These are phyloP conservation scores for Panicum hallii DNA, from an alignment of 202 grass and related monocot species.

Conservation along the genomic window DNA sequence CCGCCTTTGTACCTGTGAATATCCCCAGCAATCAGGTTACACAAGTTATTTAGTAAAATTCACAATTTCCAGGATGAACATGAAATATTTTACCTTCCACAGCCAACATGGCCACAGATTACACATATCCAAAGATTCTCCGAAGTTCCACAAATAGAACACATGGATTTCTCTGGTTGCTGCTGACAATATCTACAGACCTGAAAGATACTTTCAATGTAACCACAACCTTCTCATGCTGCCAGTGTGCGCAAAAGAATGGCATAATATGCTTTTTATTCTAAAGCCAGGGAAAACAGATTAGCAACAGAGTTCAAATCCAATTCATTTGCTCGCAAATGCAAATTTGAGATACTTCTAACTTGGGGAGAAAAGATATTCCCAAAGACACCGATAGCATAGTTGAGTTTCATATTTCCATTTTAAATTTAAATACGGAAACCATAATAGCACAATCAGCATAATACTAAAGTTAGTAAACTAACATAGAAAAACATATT, in stretches of 20 bases:
- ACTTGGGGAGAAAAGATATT: slow-evolving; percentile 21
- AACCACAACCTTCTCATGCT: slow-evolving; percentile 24
- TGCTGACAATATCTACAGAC: slow-evolving; percentile 99
- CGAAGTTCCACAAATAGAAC: slow-evolving; percentile 79
- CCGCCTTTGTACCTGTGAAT: slow-evolving; percentile 81
- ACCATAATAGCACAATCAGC: background rate
- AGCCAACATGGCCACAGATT: slow-evolving; percentile 95
- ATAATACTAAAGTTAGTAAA: slow-evolving; percentile 19
- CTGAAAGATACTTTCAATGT: slow-evolving; percentile 54
- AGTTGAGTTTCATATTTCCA: background rate
- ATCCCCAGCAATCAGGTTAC: slow-evolving; percentile 21
- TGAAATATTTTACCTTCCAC: slow-evolving; percentile 79
- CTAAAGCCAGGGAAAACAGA: slow-evolving; percentile 18
- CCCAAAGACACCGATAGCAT: background rate
- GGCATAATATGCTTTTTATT: slow-evolving; percentile 1
- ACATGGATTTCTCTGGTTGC: slow-evolving; percentile 89
- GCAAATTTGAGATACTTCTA: slow-evolving; percentile 33
- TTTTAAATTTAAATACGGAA: slow-evolving; percentile 14
- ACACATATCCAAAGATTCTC: slow-evolving; percentile 98
- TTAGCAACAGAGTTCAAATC: slow-evolving; percentile 19
- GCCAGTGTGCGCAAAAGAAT: background rate
- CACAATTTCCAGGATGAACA: slow-evolving; percentile 28
- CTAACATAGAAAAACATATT: slow-evolving; percentile 23
- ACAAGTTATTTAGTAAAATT: slow-evolving; percentile 34
- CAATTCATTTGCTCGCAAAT: slow-evolving; percentile 11